phyloP scores from a whole-genome alignment of 2,329 filamentous ascomycete genomes.

The Aspergillus sp. region DNA sequence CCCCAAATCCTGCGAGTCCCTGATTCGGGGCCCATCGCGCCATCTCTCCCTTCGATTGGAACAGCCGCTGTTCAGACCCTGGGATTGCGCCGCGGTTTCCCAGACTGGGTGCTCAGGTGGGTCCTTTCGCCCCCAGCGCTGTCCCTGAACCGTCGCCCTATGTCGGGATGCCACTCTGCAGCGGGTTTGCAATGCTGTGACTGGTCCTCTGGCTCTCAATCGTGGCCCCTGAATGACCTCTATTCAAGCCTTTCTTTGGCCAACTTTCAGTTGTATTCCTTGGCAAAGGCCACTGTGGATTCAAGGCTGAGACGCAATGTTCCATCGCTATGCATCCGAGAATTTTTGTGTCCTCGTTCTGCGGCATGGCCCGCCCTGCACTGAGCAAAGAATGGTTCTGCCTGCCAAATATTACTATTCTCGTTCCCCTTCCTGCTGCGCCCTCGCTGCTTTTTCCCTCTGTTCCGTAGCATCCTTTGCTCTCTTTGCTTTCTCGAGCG shows the following conservation, averaged over 20 bases:
- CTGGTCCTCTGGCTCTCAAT: neutral
- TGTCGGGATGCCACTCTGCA: neutral
- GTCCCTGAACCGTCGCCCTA: slow-evolving; percentile 6
- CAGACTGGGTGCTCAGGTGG: neutral
- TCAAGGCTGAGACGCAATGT: neutral
- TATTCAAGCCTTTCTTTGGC: neutral
- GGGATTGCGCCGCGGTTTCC: neutral
- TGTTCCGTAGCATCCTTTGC: neutral
- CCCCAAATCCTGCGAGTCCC: neutral
- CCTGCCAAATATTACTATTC: slow-evolving; percentile 5
- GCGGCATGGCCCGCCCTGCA: slow-evolving; percentile 1
- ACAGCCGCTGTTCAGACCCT: neutral
- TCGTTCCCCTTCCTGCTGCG: neutral
- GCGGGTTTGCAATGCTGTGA: neutral
- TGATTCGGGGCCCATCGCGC: slow-evolving; percentile 8
- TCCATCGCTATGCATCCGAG: neutral
- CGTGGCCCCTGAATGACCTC: neutral
- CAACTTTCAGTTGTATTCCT: neutral
- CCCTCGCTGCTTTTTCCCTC: neutral
- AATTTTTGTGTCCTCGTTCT: neutral
- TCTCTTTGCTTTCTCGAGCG: neutral
- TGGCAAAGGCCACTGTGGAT: neutral
- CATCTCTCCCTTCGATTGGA: neutral
- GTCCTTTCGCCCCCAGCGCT: neutral
- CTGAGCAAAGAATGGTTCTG: slow-evolving; percentile 1